Conservation (phyloP, 2,329 filamentous ascomycete genomes). For the Beauveria sp. region DNA sequence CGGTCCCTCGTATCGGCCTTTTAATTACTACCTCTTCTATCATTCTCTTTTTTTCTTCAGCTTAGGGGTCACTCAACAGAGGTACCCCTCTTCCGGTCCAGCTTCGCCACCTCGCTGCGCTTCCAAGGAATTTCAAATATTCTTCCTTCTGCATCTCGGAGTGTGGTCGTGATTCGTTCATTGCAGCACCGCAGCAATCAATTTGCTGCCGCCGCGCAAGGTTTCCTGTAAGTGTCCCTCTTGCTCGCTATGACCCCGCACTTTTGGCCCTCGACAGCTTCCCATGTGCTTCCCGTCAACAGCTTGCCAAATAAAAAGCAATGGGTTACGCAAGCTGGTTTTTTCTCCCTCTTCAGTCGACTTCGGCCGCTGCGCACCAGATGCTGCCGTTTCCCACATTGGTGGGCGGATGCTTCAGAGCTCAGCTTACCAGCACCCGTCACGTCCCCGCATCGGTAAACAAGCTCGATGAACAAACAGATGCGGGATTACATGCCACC, state of each 20-base stretch:
- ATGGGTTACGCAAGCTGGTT: background rate
- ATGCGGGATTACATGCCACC: constrained; percentile 4
- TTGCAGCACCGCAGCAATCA: background rate
- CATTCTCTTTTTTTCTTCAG: background rate
- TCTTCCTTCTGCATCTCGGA: background rate
- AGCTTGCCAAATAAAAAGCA: background rate
- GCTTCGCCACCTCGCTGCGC: background rate
- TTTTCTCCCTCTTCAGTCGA: background rate
- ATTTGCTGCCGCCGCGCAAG: background rate
- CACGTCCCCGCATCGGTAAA: background rate
- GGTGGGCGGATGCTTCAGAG: background rate
- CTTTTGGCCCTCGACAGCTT: background rate
- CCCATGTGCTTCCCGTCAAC: background rate
- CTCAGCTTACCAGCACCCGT: background rate
- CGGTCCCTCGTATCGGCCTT: background rate
- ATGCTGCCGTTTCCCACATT: background rate
- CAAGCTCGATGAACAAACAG: background rate
- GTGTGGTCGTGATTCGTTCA: background rate
- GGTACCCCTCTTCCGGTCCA: constrained; percentile 5
- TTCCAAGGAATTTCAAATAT: background rate
- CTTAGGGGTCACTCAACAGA: background rate
- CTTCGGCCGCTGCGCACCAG: background rate
- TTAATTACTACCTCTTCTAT: background rate
- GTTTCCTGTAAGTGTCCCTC: constrained; percentile 3
- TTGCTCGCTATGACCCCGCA: constrained; percentile 1